These are phyloP conservation scores for Mortierella polycephala DNA, from an alignment of 371 early-diverging fungal species.

Conservation along the genomic window DNA sequence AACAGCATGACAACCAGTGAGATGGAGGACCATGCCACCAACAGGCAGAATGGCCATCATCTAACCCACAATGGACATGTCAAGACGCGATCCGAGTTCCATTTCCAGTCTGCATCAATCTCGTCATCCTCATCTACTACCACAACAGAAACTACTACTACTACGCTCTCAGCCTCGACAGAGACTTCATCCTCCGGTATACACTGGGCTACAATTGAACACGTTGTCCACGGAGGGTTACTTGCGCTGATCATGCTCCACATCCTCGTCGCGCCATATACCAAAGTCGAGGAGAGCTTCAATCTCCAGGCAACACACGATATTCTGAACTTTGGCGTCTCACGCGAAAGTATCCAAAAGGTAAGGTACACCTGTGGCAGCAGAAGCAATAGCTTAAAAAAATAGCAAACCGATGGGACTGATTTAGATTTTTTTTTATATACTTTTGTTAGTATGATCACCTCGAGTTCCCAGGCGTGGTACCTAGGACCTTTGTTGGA, in stretches of 20 bases:
- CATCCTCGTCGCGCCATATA: constrained; percentile 75
- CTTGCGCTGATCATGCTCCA: constrained; percentile 57
- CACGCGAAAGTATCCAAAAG: constrained; percentile 40
- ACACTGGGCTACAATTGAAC: constrained; percentile 9
- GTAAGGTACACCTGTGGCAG: constrained; percentile 13
- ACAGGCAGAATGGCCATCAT: constrained; percentile 6
- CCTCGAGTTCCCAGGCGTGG: constrained; percentile 91
- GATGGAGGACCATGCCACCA: constrained; percentile 29
- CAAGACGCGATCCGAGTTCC: background rate
- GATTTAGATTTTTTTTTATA: constrained; percentile 3
- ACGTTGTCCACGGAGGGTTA: constrained; percentile 15
- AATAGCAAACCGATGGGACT: background rate
- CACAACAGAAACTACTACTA: background rate
- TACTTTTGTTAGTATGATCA: constrained; percentile 73
- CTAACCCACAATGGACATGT: constrained; percentile 4
- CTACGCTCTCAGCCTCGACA: background rate
- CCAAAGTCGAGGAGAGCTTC: constrained; percentile 97
- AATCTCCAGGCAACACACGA: constrained; percentile 94
- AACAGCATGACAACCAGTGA: constrained; percentile 37
- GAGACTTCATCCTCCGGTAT: background rate
- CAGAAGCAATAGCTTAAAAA: too few relatives aligned
- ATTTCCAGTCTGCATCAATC: background rate
- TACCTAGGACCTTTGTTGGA: constrained; percentile 92
- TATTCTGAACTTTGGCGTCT: constrained; percentile 67
- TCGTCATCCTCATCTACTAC: background rate